A percentile compares a stretch with the other conserved stretches of the same genome.
phyloP scores from a whole-genome alignment of 2,329 filamentous ascomycete species.

The Exophiala sp. region DNA sequence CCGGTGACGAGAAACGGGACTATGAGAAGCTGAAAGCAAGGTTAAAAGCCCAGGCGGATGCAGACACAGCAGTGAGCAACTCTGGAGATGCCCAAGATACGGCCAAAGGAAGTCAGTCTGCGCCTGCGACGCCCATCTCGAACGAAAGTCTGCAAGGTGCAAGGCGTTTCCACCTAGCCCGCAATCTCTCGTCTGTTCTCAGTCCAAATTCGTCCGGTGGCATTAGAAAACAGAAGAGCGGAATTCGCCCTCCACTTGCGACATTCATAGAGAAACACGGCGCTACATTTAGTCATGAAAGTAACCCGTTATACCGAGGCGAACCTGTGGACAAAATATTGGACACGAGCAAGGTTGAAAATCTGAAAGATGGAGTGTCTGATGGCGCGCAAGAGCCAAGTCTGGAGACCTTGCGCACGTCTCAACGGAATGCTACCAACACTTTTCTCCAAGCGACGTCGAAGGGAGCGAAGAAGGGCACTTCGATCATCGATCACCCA shows the following conservation, averaged over 20 bases:
- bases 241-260: constrained; percentile 25
- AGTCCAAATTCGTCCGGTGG: constrained; percentile 13
- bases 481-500: constrained; percentile 36
- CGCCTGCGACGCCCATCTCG: constrained; percentile 4
- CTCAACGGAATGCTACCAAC: constrained; percentile 35
- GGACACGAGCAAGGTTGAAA: neutral
- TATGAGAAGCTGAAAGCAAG: constrained; percentile 14
- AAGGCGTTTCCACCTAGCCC: constrained; percentile 26
- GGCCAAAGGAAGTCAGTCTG: constrained; percentile 3
- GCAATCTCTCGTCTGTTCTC: constrained; percentile 19
- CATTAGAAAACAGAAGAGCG: constrained; percentile 18
- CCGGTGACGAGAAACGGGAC: constrained; percentile 40
- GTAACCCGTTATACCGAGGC: constrained; percentile 11
- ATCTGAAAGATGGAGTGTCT: neutral
- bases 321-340: constrained; percentile 17
- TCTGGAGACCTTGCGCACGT: constrained; percentile 25
- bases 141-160: constrained; percentile 2
- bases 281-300: constrained; percentile 7
- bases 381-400: constrained; percentile 1
- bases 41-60: neutral
- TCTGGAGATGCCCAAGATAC: neutral
- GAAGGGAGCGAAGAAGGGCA: constrained; percentile 29
- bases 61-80: constrained; percentile 1
- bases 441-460: constrained; percentile 26
- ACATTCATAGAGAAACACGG: constrained; percentile 27